Percentiles rank a stretch among this genome's conserved stretches.
Conservation (phyloP, 495 filamentous ascomycete genomes). For the Aspergillus sclerotiicarbonarius region DNA sequence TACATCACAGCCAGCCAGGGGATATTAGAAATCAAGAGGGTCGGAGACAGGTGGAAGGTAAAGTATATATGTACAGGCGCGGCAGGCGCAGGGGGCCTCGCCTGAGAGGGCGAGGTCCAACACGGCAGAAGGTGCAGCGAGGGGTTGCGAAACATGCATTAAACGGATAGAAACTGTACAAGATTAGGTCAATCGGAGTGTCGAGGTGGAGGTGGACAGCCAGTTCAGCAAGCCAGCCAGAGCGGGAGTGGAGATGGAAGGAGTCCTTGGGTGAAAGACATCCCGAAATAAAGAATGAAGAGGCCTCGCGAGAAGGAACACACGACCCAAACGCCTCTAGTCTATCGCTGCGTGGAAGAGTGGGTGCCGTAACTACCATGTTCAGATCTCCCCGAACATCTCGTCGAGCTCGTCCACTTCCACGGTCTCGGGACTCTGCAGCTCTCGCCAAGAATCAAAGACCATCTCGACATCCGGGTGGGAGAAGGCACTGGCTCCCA, state of each 20-base stretch:
- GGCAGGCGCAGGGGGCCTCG: slow-evolving; percentile 24
- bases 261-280: background rate
- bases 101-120: slow-evolving; percentile 6
- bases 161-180: slow-evolving; percentile 31
- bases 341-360: background rate
- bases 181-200: slow-evolving; percentile 14
- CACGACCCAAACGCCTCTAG: background rate
- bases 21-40: slow-evolving; percentile 19
- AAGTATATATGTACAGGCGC: slow-evolving; percentile 39
- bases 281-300: background rate
- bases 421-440: slow-evolving; percentile 81
- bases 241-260: slow-evolving; percentile 4
- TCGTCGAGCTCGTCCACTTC: slow-evolving; percentile 92
- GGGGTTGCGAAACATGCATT: slow-evolving; percentile 13
- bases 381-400: slow-evolving; percentile 61
- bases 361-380: background rate
- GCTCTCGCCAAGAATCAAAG: slow-evolving; percentile 56
- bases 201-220: background rate
- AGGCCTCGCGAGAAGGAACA: background rate
- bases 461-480: slow-evolving; percentile 39
- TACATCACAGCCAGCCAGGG: slow-evolving; percentile 14
- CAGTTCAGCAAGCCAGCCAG: background rate
- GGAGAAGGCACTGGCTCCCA: slow-evolving; percentile 43
- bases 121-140: background rate
- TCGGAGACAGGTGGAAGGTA: slow-evolving; percentile 15